Conservation (phyloP, 495 filamentous ascomycete genomes). For the Penicillium pulvis region DNA sequence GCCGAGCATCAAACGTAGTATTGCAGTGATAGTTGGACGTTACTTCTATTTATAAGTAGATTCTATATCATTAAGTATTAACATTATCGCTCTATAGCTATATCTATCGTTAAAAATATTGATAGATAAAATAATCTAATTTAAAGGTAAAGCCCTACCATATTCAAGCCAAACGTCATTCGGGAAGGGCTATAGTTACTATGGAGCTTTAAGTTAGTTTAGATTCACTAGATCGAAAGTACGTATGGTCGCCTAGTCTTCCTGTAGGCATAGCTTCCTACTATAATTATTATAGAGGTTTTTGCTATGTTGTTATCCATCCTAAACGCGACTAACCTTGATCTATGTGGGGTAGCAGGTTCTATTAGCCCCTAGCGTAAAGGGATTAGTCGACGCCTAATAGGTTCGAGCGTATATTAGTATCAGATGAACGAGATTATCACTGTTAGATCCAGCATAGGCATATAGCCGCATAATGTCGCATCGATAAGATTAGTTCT, state of each 20-base stretch:
- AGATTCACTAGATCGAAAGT: conserved; percentile 43
- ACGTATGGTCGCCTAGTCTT: conserved; percentile 30
- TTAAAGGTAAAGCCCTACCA: conserved; percentile 36
- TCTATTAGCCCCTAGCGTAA: conserved; percentile 36
- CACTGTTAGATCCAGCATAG: conserved; percentile 32
- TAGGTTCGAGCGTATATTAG: conserved; percentile 45
- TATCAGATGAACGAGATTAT: conserved; percentile 26
- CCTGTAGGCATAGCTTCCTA: conserved; percentile 33
- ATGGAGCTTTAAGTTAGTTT: conserved; percentile 40
- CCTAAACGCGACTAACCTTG: conserved; percentile 44
- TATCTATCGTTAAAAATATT: conserved; percentile 44
- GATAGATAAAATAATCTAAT: conserved; percentile 33
- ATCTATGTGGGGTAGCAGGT: conserved; percentile 48
- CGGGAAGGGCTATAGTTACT: conserved; percentile 37
- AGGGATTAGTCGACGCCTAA: conserved; percentile 41
- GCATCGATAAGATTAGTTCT: conserved; percentile 47
- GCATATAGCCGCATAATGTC: conserved; percentile 42
- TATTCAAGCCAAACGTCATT: conserved; percentile 41
- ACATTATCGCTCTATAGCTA: conserved; percentile 31
- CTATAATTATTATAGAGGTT: conserved; percentile 43
- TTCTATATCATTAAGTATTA: conserved; percentile 30
- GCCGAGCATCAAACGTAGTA: conserved; percentile 34
- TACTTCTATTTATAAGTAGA: conserved; percentile 38
- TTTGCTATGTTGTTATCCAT: conserved; percentile 45
- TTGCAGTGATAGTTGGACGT: conserved; percentile 36